Base-by-base conservation (phyloP, 805 yeast species). In the Candida awuae region DNA sequence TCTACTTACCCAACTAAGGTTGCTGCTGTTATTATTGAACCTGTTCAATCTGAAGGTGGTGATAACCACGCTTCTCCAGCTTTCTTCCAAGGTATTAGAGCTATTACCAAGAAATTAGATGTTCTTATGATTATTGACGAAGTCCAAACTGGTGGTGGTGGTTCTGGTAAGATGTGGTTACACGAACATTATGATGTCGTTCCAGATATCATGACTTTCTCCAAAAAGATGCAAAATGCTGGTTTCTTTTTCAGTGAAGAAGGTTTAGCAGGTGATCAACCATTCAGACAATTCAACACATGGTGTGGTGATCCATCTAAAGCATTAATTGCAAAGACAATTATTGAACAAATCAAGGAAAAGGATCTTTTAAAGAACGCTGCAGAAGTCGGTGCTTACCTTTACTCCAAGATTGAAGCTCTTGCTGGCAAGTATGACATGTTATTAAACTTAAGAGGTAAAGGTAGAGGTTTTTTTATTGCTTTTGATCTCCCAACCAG, bases 301-400 rank as follows among this genome's bases (percentile, higher is more conserved):
- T 79, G 85, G 85, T 78, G 84, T 59, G 85, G 84, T 49, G 84
- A 79, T 56, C 82, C 84, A 45, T 71, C 83, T 13, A 75, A 74
- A 62, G 79, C 80, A 56, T 62, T 78, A 38, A 66, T 78, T 50
- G 83, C 84, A 29, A 70, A 70, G 48, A 63, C 77, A 43, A 78
- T 78, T 47, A 71, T 70, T 47, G 66, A 73, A 51, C 80, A 77
- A 48, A 63, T 78, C 36, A 47, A 54, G 19, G 67, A 71, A 47
- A 58, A 75, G 45, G 65, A 71, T 42, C 63, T 78, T 44, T 67
- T 74, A 29, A 62, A 58, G 17, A 66, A 67, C 33, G 70, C 77
- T 13, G 64, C 68, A 4, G 61, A 65, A 40, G 73, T 70, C 10
- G 85, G 84, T 37, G 67, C 63, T 43, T 77, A 77, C 54, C 55